Conservation (phyloP, 2,329 filamentous ascomycete species). For the Neopestalotiopsis sp. region DNA sequence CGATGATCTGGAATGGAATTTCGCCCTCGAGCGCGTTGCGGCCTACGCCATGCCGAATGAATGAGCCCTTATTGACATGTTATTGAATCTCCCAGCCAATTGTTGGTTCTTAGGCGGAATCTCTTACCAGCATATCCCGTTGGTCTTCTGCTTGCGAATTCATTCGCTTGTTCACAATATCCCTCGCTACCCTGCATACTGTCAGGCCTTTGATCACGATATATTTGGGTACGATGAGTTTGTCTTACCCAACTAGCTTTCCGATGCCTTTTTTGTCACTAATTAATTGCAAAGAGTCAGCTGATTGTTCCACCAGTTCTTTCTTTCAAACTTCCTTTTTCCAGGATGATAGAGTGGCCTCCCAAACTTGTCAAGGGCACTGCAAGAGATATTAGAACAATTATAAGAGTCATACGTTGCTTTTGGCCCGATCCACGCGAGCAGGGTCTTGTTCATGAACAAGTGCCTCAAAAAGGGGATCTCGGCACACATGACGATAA, state of each 20-base stretch:
- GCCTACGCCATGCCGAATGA: slow-evolving; percentile 49
- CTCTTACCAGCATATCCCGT: slow-evolving; percentile 13
- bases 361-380: too few species aligned
- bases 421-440: slow-evolving; percentile 10
- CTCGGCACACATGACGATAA: slow-evolving; percentile 34
- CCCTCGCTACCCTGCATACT: neutral
- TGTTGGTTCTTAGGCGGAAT: neutral
- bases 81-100: too few species aligned
- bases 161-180: slow-evolving; percentile 1
- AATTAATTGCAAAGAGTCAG: neutral
- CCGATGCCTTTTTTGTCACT: slow-evolving; percentile 24
- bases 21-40: slow-evolving; percentile 48
- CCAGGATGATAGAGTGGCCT: too few species aligned
- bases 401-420: neutral
- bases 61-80: slow-evolving; percentile 29
- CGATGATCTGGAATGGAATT: slow-evolving; percentile 33
- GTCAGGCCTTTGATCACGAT: neutral
- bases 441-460: neutral
- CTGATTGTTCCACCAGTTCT: too few species aligned
- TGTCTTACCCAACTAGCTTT: slow-evolving; percentile 24
- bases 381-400: too few species aligned
- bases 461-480: neutral
- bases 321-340: too few species aligned
- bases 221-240: neutral
- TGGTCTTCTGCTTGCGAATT: slow-evolving; percentile 4